These are phyloP conservation scores for Apiotrichum sp. DNA, from an alignment of 1,284 basidiomycete species.

Conservation along the genomic window DNA sequence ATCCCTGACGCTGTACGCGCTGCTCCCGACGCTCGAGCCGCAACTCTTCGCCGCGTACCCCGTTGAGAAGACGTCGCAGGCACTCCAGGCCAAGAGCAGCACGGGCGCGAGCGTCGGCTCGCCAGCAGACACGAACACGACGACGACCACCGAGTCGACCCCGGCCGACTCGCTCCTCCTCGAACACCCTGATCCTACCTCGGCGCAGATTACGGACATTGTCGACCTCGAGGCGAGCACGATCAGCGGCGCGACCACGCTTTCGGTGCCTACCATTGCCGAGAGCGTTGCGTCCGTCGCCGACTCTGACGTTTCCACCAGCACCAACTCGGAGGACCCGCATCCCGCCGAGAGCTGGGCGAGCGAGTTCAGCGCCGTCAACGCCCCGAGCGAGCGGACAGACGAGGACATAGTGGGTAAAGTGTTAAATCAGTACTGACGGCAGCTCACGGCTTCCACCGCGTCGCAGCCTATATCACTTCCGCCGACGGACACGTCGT, in stretches of 20 bases:
- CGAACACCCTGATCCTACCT: conserved; percentile 1
- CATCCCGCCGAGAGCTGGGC: conserved; percentile 31
- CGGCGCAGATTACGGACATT: neutral
- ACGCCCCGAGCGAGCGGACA: neutral
- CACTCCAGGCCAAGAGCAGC: conserved; percentile 21
- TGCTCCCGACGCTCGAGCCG: conserved; percentile 42
- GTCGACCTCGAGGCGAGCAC: neutral
- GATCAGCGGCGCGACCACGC: neutral
- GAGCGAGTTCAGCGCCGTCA: conserved; percentile 22
- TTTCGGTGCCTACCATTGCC: conserved; percentile 4
- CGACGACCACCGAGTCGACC: conserved; percentile 13
- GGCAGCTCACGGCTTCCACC: conserved; percentile 32
- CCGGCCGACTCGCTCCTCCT: conserved; percentile 26
- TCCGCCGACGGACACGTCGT: conserved; percentile 39
- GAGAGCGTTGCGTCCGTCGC: conserved; percentile 8
- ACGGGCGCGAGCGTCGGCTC: neutral
- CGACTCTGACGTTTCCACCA: conserved; percentile 4
- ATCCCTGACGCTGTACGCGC: conserved; percentile 46
- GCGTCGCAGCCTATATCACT: conserved; percentile 41
- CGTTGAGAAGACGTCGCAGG: conserved; percentile 39
- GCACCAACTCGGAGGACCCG: neutral
- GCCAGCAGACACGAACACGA: conserved; percentile 14
- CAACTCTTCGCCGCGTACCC: conserved; percentile 38
- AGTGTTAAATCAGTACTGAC: neutral
- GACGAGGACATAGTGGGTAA: conserved; percentile 15